phyloP scores from a whole-genome alignment of 1,284 basidiomycete genomes.

The Termitomyces sp. region DNA sequence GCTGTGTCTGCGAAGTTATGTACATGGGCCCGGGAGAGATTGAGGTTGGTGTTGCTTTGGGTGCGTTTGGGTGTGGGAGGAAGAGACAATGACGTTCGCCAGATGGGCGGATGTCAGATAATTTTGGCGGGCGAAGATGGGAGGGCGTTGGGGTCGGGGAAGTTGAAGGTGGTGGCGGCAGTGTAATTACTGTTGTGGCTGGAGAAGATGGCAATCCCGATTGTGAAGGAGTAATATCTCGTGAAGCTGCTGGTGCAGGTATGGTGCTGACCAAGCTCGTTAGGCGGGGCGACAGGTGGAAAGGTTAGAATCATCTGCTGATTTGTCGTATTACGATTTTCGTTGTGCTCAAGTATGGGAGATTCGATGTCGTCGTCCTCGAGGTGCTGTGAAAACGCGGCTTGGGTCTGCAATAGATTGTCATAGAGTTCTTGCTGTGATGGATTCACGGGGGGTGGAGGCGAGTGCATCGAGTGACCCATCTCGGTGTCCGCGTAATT shows the following conservation, averaged over 20 bases:
- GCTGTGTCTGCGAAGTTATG: constrained; percentile 25
- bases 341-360: not conserved
- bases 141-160: constrained; percentile 18
- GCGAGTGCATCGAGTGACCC: constrained; percentile 5
- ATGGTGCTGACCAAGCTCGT: not conserved
- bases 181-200: constrained; percentile 9
- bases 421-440: constrained; percentile 7
- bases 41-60: constrained; percentile 40
- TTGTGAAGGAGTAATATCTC: not conserved
- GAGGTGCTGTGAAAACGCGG: constrained; percentile 1
- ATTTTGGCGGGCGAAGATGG: constrained; percentile 25
- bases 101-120: constrained; percentile 27
- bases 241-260: not conserved
- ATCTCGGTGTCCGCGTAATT: constrained; percentile 18
- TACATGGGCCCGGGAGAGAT: constrained; percentile 44
- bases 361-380: not conserved
- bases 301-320: constrained; percentile 13
- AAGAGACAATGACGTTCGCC: constrained; percentile 48
- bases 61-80: constrained; percentile 70
- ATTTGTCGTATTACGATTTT: not conserved
- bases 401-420: constrained; percentile 10
- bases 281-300: constrained; percentile 16
- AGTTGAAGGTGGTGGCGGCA: constrained; percentile 15
- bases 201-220: not conserved
- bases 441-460: not conserved